These are phyloP conservation scores for Crucihimalaya himalaica DNA, from an alignment of 345 rosid genomes.

Conservation along the genomic window DNA sequence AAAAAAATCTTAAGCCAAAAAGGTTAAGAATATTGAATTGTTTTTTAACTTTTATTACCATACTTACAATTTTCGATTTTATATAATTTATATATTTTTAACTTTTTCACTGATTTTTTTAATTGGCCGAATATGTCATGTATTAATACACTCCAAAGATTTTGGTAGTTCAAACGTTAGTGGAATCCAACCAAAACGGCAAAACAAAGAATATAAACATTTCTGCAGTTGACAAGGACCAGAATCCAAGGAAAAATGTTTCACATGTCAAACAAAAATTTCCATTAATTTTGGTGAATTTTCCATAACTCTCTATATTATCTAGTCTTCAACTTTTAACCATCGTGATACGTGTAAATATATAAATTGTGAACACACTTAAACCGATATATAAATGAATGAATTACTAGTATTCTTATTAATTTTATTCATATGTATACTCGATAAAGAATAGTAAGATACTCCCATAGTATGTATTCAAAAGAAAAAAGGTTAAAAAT, in stretches of 20 bases:
- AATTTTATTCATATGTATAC: no score
- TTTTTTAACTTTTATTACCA: background rate
- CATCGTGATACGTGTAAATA: no score
- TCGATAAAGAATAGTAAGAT: no score
- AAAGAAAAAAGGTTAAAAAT: no score
- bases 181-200: constrained; percentile 17
- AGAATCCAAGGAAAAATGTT: constrained; percentile 18
- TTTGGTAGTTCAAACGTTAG: constrained; percentile 1
- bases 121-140: background rate
- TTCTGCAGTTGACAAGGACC: constrained; percentile 13
- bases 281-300: constrained; percentile 1
- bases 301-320: background rate
- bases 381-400: no score
- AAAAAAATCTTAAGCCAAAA: no score
- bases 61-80: background rate
- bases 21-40: background rate
- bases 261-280: constrained; percentile 12
- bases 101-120: background rate
- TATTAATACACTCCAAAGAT: constrained; percentile 15
- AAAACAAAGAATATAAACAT: constrained; percentile 30
- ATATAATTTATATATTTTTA: background rate
- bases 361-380: no score
- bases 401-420: no score
- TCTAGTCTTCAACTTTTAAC: no score
- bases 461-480: no score